phyloP scores from a whole-genome alignment of 2,329 filamentous ascomycete genomes.

The Aspergillus latus region DNA sequence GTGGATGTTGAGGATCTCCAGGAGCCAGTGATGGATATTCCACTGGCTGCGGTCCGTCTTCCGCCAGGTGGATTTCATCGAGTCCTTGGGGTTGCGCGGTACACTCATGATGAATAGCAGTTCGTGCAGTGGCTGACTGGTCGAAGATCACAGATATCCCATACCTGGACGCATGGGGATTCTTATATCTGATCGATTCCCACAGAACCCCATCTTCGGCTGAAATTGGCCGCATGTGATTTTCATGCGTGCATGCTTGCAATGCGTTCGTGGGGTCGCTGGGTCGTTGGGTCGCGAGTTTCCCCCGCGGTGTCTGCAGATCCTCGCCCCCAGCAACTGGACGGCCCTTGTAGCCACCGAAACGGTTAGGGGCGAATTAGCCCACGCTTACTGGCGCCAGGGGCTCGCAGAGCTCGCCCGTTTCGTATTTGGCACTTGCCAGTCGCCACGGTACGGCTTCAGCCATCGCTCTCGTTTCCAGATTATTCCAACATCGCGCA shows the following conservation, averaged over 20 bases:
- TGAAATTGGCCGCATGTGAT: not conserved
- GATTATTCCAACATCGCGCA: not conserved
- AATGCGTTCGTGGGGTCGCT: not conserved
- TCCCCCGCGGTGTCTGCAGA: constrained; percentile 18
- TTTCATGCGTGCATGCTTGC: too few species aligned
- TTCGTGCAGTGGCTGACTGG: constrained; percentile 36
- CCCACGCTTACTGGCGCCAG: not conserved
- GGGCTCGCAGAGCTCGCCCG: constrained; percentile 5
- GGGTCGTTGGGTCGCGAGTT: not conserved
- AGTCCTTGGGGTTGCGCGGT: constrained; percentile 32
- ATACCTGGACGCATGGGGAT: not conserved
- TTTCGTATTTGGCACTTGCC: not conserved
- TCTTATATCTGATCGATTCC: not conserved
- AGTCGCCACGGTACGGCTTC: not conserved
- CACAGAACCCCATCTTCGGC: not conserved
- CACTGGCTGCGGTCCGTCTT: constrained; percentile 28
- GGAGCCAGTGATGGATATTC: constrained; percentile 34
- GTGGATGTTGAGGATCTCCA: constrained; percentile 34
- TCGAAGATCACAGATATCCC: not conserved
- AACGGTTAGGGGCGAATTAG: constrained; percentile 2
- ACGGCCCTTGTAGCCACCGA: not conserved
- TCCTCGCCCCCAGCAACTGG: constrained; percentile 3
- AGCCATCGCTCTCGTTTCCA: not conserved
- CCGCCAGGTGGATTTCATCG: constrained; percentile 46
- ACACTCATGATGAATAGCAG: constrained; percentile 40